Percentiles rank a stretch among this genome's conserved stretches.
phyloP scores from a whole-genome alignment of 352 stramenopile species.

The Phytophthora idaei region DNA sequence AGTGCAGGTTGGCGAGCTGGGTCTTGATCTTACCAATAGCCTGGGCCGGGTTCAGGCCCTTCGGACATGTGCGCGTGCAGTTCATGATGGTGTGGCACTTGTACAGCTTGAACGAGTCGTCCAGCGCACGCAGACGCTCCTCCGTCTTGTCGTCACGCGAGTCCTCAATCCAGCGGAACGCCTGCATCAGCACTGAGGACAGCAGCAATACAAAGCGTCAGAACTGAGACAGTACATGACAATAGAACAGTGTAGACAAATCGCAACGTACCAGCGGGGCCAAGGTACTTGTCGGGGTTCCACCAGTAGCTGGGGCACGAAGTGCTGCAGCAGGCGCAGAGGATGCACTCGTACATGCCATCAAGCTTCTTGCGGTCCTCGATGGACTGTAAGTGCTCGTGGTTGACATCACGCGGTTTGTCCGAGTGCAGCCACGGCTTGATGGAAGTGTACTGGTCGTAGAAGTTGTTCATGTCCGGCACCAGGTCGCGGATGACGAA shows the following conservation, averaged over 20 bases:
- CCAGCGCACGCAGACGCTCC: constrained; percentile 94
- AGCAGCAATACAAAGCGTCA: constrained; percentile 12
- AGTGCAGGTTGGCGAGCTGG: constrained; percentile 85
- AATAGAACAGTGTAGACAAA: constrained; percentile 2
- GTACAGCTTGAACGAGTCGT: constrained; percentile 99
- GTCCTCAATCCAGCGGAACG: constrained; percentile 99
- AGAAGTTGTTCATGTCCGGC: constrained; percentile 99
- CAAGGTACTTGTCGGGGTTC: constrained; percentile 97
- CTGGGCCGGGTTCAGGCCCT: constrained; percentile 99
- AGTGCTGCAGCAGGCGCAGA: constrained; percentile 99
- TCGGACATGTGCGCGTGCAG: constrained; percentile 99
- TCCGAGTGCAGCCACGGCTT: constrained; percentile 99
- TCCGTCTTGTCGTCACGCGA: constrained; percentile 97
- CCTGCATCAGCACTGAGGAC: constrained; percentile 90
- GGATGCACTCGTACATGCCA: constrained; percentile 99
- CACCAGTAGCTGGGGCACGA: constrained; percentile 99
- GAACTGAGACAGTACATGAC: constrained; percentile 3
- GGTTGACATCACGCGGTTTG: constrained; percentile 85
- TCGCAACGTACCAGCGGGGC: constrained; percentile 71
- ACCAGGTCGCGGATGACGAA: constrained; percentile 99
- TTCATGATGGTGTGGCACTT: constrained; percentile 99
- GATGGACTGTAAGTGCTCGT: constrained; percentile 89
- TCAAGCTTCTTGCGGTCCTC: constrained; percentile 99
- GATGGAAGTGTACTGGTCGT: constrained; percentile 98
- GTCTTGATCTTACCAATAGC: constrained; percentile 99